Base-by-base conservation (phyloP, 257 asterid species). In the Ajuga chamaepitys region DNA sequence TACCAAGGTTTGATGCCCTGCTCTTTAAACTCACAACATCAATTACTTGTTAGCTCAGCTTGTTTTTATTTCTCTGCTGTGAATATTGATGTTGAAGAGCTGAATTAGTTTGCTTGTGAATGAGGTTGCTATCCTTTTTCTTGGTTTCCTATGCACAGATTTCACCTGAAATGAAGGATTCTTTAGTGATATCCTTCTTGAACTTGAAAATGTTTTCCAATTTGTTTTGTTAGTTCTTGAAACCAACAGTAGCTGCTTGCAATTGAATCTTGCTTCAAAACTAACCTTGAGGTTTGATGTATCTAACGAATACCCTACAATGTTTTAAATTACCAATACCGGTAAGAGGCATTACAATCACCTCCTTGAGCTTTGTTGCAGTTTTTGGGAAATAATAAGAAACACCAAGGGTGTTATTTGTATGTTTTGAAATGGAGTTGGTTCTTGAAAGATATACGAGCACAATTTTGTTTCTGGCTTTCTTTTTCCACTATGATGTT, bases 1-100 rank as follows among this genome's bases (percentile, higher is more conserved):
- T 85, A 82, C 45, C 66, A 80, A 78, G 97, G 99, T 93, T 64
- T 21, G 58, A 25, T 58, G 46, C 62, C 67, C 68, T 12, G 17
- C 59, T 52, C 38, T 41, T 68, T 45, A 45, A 9, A 37, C 16
- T 42, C 47, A 28, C 64, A 61, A 56, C 14, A 38, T 30, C 1
- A 67, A 22, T 50, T 44, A 3, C 26, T 47, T 37, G 25, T 20
- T 40, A 38, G n/a, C 66, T 42, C 11, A 46, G 50, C 45, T 40
- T 58, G n/a, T 52, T 26, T 62, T 12, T 11, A 52, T 66, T 50
- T 47, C 38, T 66, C 13, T 59, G 45, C 63, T 73, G 66, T n/a
- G n/a, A n/a, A n/a, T n/a, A n/a, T 51, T 13, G 59, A 21, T 59
- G 42, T 50, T 59, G 48, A 45, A 45, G 62, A 70, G 24, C 66